Evolutionary conservation across 2,329 filamentous ascomycete species (phyloP).

Genomic region (Knufia fluminis): DNA sequence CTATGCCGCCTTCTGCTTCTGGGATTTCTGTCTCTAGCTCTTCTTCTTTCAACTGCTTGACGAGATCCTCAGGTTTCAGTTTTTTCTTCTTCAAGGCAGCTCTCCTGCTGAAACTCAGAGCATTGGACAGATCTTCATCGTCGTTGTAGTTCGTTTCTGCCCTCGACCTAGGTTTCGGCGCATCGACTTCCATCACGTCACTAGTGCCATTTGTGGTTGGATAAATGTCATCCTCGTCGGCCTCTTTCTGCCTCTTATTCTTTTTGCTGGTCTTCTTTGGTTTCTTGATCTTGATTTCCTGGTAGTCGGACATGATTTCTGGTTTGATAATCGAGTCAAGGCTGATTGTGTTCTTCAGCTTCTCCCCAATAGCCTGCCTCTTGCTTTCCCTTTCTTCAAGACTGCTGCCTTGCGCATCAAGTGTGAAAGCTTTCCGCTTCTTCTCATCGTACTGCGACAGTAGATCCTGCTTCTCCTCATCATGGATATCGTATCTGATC

Average conservation of each 20-base stretch:
- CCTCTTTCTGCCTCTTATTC: conserved; percentile 58
- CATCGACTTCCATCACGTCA: conserved; percentile 68
- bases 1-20: conserved; percentile 55
- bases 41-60: conserved; percentile 64
- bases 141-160: conserved; percentile 65
- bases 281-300: conserved; percentile 90
- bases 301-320: conserved; percentile 70
- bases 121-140: conserved; percentile 85
- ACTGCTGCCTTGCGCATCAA: conserved; percentile 67
- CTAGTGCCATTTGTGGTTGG: conserved; percentile 30
- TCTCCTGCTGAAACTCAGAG: conserved; percentile 71
- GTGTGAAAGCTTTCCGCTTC: conserved; percentile 76
- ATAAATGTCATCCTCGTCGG: conserved; percentile 49
- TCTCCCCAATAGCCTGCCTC: conserved; percentile 46
- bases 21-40: conserved; percentile 41
- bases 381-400: conserved; percentile 53
- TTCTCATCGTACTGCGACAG: conserved; percentile 94
- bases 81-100: conserved; percentile 87
- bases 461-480: conserved; percentile 59
- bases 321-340: conserved; percentile 62
- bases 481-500: conserved; percentile 83
- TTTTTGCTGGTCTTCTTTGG: conserved; percentile 80
- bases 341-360: conserved; percentile 61
- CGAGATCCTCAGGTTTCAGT: conserved; percentile 80
- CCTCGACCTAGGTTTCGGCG: conserved; percentile 48